Conservation (phyloP, 2,329 filamentous ascomycete species). For the Lasiodiplodia theobromae region DNA sequence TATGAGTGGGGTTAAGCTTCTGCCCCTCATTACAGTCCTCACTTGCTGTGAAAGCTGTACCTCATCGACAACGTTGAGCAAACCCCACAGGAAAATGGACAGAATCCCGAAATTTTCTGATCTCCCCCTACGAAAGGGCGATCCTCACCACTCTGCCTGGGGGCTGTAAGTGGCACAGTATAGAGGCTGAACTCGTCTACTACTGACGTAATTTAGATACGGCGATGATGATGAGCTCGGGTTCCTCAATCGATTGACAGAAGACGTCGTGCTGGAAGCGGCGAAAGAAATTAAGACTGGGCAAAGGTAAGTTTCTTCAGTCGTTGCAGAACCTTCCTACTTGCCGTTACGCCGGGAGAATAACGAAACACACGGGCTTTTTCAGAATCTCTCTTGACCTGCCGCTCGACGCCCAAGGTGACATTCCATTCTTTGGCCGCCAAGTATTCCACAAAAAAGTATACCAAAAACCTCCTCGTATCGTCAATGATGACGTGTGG, state of each 20-base stretch:
- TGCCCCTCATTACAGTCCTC: constrained; percentile 2
- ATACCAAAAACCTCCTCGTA: constrained; percentile 31
- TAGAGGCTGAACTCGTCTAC: not conserved
- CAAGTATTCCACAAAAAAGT: constrained; percentile 57
- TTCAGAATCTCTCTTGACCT: constrained; percentile 64
- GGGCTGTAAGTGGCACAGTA: constrained; percentile 35
- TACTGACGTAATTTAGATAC: constrained; percentile 50
- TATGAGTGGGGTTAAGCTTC: constrained; percentile 5
- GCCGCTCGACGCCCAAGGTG: constrained; percentile 60
- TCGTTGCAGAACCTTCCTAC: constrained; percentile 12
- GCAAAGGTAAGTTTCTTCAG: constrained; percentile 46
- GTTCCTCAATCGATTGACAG: constrained; percentile 66
- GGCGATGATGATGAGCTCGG: constrained; percentile 66
- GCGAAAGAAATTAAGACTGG: constrained; percentile 63
- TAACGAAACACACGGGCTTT: not conserved
- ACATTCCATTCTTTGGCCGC: constrained; percentile 63
- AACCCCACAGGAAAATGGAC: constrained; percentile 9
- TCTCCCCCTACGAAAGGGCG: constrained; percentile 56
- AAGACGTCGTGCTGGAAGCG: constrained; percentile 59
- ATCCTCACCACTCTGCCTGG: constrained; percentile 55
- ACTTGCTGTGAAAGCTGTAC: not conserved
- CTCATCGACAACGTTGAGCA: not conserved
- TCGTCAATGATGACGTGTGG: constrained; percentile 41
- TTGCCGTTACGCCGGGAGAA: not conserved
- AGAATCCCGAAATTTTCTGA: constrained; percentile 56